Percentiles rank a stretch among this genome's conserved stretches.
These are phyloP conservation scores for Coprinopsis cinerea DNA, from an alignment of 768 basidiomycete genomes.

Conservation along the genomic window DNA sequence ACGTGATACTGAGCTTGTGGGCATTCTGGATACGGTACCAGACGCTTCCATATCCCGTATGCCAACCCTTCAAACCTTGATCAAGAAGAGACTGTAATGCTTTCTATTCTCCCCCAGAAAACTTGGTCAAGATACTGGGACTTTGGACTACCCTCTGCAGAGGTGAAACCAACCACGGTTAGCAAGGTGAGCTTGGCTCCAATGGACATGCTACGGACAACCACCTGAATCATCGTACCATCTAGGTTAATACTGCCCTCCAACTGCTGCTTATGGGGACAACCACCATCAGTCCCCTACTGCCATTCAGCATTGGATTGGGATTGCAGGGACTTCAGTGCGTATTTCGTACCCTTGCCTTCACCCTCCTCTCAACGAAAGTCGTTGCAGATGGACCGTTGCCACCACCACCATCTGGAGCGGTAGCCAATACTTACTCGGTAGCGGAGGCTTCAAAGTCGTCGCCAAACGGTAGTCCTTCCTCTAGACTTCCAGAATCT, in stretches of 20 bases:
- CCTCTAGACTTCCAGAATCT: constrained; percentile 1
- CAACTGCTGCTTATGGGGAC: constrained; percentile 89
- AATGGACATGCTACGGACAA: not conserved
- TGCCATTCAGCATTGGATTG: constrained; percentile 51
- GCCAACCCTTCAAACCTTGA: constrained; percentile 21
- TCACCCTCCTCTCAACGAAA: constrained; percentile 5
- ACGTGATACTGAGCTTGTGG: constrained; percentile 77
- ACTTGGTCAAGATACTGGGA: constrained; percentile 94
- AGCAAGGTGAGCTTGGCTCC: constrained; percentile 61
- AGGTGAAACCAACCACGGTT: constrained; percentile 88
- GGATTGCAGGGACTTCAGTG: constrained; percentile 72
- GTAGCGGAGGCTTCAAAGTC: constrained; percentile 4
- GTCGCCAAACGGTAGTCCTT: constrained; percentile 20
- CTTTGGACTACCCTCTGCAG: constrained; percentile 90
- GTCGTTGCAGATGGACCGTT: constrained; percentile 63
- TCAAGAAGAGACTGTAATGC: not conserved
- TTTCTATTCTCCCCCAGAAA: constrained; percentile 56
- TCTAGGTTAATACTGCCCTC: constrained; percentile 83
- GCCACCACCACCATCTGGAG: constrained; percentile 91
- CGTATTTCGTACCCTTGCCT: constrained; percentile 24
- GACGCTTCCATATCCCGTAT: constrained; percentile 79
- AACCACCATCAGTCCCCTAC: constrained; percentile 79
- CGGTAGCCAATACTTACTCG: constrained; percentile 65
- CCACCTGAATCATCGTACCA: not conserved
- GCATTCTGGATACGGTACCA: constrained; percentile 94